Percentiles rank a stretch among this genome's conserved stretches.
These are phyloP conservation scores for Russula emetica DNA, from an alignment of 768 basidiomycete genomes.

Conservation along the genomic window DNA sequence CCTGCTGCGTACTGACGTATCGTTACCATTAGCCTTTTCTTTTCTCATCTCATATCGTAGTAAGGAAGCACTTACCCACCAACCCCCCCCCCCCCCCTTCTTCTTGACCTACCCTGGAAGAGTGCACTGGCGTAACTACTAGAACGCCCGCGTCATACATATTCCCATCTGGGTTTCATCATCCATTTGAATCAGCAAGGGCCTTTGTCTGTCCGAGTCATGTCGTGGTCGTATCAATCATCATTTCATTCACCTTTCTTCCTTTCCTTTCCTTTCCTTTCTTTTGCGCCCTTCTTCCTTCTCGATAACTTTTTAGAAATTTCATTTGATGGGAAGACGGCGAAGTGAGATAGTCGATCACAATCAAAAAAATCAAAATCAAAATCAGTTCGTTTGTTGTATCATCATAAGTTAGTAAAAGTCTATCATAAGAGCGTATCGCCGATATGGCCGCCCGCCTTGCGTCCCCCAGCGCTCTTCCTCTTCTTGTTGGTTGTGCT, in stretches of 20 bases:
- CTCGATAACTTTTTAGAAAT: slow-evolving; percentile 4
- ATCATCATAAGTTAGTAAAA: no score
- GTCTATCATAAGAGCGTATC: slow-evolving; percentile 1
- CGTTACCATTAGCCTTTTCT: neutral
- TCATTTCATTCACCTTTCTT: neutral
- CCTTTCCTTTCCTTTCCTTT: neutral
- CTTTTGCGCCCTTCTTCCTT: neutral
- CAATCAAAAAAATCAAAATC: slow-evolving; percentile 5
- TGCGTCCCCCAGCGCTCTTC: neutral
- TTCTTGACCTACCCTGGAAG: neutral
- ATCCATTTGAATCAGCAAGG: no score
- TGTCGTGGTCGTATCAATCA: no score
- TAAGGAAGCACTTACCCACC: no score
- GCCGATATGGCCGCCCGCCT: slow-evolving; percentile 13
- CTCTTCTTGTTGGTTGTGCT: neutral
- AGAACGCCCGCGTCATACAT: neutral
- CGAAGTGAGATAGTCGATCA: slow-evolving; percentile 2
- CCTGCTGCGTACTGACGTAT: neutral
- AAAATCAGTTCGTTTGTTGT: neutral
- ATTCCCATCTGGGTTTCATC: neutral
- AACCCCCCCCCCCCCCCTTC: no score
- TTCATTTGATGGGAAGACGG: slow-evolving; percentile 10
- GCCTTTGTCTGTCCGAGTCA: no score
- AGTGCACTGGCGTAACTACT: neutral
- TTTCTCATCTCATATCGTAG: neutral